phyloP scores from a whole-genome alignment of 345 rosid genomes.

The Erodium maritimum region DNA sequence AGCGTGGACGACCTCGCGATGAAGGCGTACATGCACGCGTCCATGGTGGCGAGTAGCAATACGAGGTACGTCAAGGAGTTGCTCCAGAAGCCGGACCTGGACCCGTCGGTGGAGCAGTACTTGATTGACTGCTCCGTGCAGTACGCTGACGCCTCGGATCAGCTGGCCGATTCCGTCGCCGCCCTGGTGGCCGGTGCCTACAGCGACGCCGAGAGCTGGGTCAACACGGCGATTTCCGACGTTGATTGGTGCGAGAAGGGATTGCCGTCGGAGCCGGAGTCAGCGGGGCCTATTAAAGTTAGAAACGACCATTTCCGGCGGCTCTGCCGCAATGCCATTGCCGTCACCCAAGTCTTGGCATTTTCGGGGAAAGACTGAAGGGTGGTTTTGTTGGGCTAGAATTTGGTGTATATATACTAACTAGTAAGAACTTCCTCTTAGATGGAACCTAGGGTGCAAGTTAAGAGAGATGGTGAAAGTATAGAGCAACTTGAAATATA shows the following conservation, averaged over 20 bases:
- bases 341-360: too few relatives aligned
- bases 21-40: neutral
- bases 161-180: slow-evolving; percentile 12
- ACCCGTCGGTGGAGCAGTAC: slow-evolving; percentile 8
- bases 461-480: too few relatives aligned
- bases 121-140: slow-evolving; percentile 13
- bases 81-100: neutral
- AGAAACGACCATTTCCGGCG: too few relatives aligned
- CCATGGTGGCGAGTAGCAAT: neutral
- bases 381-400: too few relatives aligned
- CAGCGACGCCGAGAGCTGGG: slow-evolving; percentile 11
- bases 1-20: slow-evolving; percentile 1
- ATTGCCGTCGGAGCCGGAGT: slow-evolving; percentile 3
- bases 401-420: too few relatives aligned
- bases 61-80: neutral
- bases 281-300: too few relatives aligned
- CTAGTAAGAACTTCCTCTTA: too few relatives aligned
- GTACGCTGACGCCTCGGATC: slow-evolving; percentile 13
- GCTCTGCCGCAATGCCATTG: too few relatives aligned
- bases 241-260: slow-evolving; percentile 19
- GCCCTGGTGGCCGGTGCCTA: slow-evolving; percentile 7
- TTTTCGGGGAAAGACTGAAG: too few relatives aligned
- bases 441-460: too few relatives aligned
- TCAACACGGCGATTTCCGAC: slow-evolving; percentile 16
- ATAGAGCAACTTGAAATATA: too few relatives aligned